Base-by-base conservation (phyloP, 495 filamentous ascomycete genomes). In the Penicillium steckii region DNA sequence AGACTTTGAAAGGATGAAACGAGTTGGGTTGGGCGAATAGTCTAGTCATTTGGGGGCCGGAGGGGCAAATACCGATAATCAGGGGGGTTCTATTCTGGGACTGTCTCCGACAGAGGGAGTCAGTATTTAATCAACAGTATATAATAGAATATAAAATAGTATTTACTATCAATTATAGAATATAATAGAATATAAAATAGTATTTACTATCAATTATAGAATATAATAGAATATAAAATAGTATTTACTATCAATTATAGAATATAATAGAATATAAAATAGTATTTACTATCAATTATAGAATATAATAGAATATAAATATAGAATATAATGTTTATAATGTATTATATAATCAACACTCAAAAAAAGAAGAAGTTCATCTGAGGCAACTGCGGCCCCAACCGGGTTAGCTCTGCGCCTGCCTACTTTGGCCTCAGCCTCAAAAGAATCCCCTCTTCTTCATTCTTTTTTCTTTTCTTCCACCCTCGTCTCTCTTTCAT, bases 401-500 rank as follows among this genome's bases (percentile, higher is more conserved):
- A 41, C 38, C 8, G 38, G 18, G 21, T 41, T 41, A 21, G 38
- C 18, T 9, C 38, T 29, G 38, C 19, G 38, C 18, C 44, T 55
- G 53, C 53, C 41, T 45, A 1, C 29, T 52, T 38, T 22, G 29
- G 26, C 7, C 25, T 42, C 29, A 25, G 40, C 30, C 21, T 41
- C 17, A 44, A 37, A 35, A 44, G 15, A 37, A 15, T 17, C 17
- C 26, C 13, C 17, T 26, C 23, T 38, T 29, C 27, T 18, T 12
- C 43, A 9, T 37, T 29, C 23, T n/a, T 22, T 32, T 27, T 44
- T 26, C 29, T 26, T 55, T 30, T 15, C 44, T 27, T 47, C 41
- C 46, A 25, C 41, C 30, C 15, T 44, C 32, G 18, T 32, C 33
- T 47, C 42, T 21, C 43, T 43, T 40, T 56, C 42, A 32, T 30